Evolutionary conservation across 2,329 filamentous ascomycete genomes (phyloP).

Genomic region (Beauveria sp.): DNA sequence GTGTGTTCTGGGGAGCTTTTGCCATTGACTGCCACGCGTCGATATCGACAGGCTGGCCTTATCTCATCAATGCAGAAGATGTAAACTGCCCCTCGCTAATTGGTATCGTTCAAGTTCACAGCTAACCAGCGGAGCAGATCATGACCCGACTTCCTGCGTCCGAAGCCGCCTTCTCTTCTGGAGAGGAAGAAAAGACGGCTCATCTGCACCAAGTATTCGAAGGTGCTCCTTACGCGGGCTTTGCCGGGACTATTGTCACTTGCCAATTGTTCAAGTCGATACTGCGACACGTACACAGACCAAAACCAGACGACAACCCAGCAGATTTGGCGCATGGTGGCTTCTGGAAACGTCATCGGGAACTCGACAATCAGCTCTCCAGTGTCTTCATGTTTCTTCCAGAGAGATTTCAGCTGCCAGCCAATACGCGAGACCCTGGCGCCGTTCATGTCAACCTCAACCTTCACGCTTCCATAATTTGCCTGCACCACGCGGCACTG

Average conservation of each 20-base stretch:
- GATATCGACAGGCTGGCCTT: constrained; percentile 86
- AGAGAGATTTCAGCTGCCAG: constrained; percentile 63
- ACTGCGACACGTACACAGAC: constrained; percentile 70
- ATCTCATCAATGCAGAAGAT: constrained; percentile 67
- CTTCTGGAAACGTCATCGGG: constrained; percentile 81
- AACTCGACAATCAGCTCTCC: constrained; percentile 72
- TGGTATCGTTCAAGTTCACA: not conserved
- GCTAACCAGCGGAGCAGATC: constrained; percentile 37
- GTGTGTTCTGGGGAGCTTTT: constrained; percentile 82
- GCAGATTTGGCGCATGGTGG: constrained; percentile 65
- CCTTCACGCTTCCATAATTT: constrained; percentile 80
- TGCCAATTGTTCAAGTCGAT: constrained; percentile 76
- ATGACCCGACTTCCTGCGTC: constrained; percentile 72
- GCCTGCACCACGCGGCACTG: constrained; percentile 80
- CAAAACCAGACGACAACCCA: constrained; percentile 61
- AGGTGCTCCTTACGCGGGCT: constrained; percentile 57
- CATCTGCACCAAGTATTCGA: constrained; percentile 58
- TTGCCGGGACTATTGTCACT: constrained; percentile 65
- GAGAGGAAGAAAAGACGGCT: constrained; percentile 53
- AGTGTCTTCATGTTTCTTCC: constrained; percentile 75
- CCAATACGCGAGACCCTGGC: constrained; percentile 59
- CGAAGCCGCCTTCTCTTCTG: constrained; percentile 67
- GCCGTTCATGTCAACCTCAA: constrained; percentile 82
- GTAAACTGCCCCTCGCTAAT: constrained; percentile 24
- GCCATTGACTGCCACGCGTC: constrained; percentile 77